These are phyloP conservation scores for Aphanomyces astaci DNA, from an alignment of 352 stramenopile genomes.

Conservation along the genomic window DNA sequence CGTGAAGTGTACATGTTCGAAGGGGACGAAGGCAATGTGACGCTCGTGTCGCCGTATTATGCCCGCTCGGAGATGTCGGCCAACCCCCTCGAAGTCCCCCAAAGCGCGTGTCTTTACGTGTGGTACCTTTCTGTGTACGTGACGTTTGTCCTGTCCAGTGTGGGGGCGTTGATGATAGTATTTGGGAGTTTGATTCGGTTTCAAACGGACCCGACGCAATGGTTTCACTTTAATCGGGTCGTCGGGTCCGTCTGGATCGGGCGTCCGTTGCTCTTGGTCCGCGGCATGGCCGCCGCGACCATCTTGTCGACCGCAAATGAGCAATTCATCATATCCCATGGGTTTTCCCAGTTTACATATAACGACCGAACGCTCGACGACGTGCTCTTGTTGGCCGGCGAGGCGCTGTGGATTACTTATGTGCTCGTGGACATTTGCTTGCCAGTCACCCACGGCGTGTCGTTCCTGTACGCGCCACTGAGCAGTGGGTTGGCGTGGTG, in stretches of 20 bases:
- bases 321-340: neutral
- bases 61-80: neutral
- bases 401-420: constrained; percentile 6
- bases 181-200: neutral
- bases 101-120: constrained; percentile 14
- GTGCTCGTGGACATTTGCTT: neutral
- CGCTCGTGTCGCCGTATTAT: constrained; percentile 3
- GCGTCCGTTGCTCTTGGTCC: constrained; percentile 3
- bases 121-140: constrained; percentile 10
- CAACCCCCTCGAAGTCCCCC: constrained; percentile 13
- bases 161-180: neutral
- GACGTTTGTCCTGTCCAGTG: neutral
- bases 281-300: neutral
- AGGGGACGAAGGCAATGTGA: neutral
- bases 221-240: constrained; percentile 11
- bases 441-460: neutral
- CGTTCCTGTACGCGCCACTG: neutral
- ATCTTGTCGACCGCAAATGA: neutral
- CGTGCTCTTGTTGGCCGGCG: neutral
- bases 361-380: neutral
- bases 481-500: neutral
- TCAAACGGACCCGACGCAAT: neutral
- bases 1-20: constrained; percentile 8
- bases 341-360: neutral
- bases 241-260: constrained; percentile 8